These are phyloP conservation scores for Phialocephala subalpina DNA, from an alignment of 2,329 filamentous ascomycete genomes.

Conservation along the genomic window DNA sequence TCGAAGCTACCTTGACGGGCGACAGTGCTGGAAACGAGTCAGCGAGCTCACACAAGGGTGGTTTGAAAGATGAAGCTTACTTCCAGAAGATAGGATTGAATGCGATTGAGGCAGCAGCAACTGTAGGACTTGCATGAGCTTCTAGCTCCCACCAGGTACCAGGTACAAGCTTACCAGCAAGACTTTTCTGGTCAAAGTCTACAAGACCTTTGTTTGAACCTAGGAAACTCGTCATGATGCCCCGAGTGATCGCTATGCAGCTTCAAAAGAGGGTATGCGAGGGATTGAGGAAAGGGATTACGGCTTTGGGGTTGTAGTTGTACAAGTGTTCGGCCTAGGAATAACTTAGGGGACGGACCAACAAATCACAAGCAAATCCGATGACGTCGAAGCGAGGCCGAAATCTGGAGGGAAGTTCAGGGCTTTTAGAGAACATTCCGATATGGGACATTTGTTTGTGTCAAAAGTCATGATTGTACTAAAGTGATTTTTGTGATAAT, in stretches of 20 bases:
- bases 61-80: conserved; percentile 62
- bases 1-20: conserved; percentile 75
- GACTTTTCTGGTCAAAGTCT: conserved; percentile 71
- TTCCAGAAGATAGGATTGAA: conserved; percentile 99
- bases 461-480: neutral
- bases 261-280: conserved; percentile 2
- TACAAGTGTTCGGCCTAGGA: too few relatives aligned
- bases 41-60: conserved; percentile 14
- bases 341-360: neutral
- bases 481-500: neutral
- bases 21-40: conserved; percentile 68
- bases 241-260: neutral
- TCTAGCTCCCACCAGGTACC: conserved; percentile 20
- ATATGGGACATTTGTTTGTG: neutral
- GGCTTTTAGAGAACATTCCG: neutral
- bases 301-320: conserved; percentile 5
- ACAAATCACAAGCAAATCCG: conserved; percentile 32
- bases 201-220: conserved; percentile 49
- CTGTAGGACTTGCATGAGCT: conserved; percentile 54
- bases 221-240: conserved; percentile 39
- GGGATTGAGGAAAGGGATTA: conserved; percentile 13
- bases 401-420: neutral
- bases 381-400: conserved; percentile 35
- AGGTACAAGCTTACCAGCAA: conserved; percentile 63
- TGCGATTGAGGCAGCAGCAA: conserved; percentile 80